Conservation (phyloP, 2,329 filamentous ascomycete genomes). For the Venturia aucupariae region DNA sequence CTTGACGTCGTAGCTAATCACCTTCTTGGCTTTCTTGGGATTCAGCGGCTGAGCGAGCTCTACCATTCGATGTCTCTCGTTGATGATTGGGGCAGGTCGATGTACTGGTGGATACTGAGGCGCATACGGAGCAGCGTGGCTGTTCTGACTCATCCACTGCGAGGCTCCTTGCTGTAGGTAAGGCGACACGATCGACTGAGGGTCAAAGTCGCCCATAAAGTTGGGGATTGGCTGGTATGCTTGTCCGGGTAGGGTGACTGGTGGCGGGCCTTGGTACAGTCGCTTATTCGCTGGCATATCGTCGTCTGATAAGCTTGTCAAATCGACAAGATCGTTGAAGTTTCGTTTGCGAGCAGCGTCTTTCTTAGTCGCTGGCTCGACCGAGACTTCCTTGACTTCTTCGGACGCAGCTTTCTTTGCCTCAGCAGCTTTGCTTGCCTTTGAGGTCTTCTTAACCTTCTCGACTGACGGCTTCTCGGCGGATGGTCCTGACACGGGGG, state of each 20-base stretch:
- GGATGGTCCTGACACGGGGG: slow-evolving; percentile 18
- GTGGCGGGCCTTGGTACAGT: background rate
- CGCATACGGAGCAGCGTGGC: background rate
- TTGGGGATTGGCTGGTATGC: slow-evolving; percentile 5
- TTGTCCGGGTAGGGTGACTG: background rate
- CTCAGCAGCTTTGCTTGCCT: slow-evolving; percentile 10
- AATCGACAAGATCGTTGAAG: slow-evolving; percentile 45
- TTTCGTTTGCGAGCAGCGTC: slow-evolving; percentile 47
- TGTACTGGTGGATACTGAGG: slow-evolving; percentile 1
- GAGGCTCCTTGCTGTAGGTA: slow-evolving; percentile 2
- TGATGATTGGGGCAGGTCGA: background rate
- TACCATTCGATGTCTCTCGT: slow-evolving; percentile 7
- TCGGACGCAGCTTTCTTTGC: slow-evolving; percentile 4
- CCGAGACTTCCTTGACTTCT: slow-evolving; percentile 11
- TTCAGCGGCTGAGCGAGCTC: slow-evolving; percentile 30
- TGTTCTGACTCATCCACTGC: background rate
- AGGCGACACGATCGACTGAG: slow-evolving; percentile 3
- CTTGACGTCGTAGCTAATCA: slow-evolving; percentile 47
- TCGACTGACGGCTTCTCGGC: slow-evolving; percentile 19
- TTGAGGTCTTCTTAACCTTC: slow-evolving; percentile 20
- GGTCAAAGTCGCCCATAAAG: slow-evolving; percentile 5
- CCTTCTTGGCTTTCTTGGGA: slow-evolving; percentile 37
- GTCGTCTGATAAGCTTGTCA: slow-evolving; percentile 40
- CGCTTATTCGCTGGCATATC: slow-evolving; percentile 16
- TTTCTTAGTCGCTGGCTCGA: slow-evolving; percentile 38